phyloP scores from a whole-genome alignment of 208 protist genomes.

The Strigomonas culicis region DNA sequence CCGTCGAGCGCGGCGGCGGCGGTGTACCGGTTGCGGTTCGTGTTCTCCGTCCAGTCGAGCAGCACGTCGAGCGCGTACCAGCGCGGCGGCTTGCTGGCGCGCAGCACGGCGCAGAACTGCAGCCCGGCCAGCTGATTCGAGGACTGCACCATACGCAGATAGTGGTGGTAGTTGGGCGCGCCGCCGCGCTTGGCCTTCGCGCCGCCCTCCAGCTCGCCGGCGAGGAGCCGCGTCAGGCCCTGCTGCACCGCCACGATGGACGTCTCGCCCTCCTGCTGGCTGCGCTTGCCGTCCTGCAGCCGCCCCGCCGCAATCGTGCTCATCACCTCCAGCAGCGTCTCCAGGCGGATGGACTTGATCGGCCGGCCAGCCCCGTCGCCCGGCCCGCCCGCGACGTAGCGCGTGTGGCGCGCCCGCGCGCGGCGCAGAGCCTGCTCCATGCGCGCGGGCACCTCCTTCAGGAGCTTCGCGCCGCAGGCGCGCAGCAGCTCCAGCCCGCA shows the following conservation, averaged over 20 bases:
- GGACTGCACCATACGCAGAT: conserved; percentile 59
- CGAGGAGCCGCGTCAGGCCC: conserved; percentile 50
- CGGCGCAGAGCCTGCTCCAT: conserved; percentile 46
- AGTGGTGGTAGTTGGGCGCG: conserved; percentile 30
- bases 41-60: conserved; percentile 2
- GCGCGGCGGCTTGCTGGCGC: conserved; percentile 47
- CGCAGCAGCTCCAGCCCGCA: conserved; percentile 66
- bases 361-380: too few relatives aligned
- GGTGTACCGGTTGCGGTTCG: background rate
- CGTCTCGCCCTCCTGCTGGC: conserved; percentile 32
- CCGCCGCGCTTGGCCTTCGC: conserved; percentile 8
- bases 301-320: conserved; percentile 50
- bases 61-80: conserved; percentile 60
- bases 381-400: background rate
- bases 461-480: conserved; percentile 71
- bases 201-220: conserved; percentile 17
- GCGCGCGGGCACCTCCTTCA: conserved; percentile 64
- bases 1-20: background rate
- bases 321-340: conserved; percentile 64
- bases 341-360: conserved; percentile 31
- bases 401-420: conserved; percentile 19
- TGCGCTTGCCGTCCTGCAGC: conserved; percentile 42
- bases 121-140: conserved; percentile 45
- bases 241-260: conserved; percentile 54
- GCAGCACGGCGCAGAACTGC: conserved; percentile 38